phyloP scores from a whole-genome alignment of 1,284 basidiomycete genomes.

The Trametes pubescens region DNA sequence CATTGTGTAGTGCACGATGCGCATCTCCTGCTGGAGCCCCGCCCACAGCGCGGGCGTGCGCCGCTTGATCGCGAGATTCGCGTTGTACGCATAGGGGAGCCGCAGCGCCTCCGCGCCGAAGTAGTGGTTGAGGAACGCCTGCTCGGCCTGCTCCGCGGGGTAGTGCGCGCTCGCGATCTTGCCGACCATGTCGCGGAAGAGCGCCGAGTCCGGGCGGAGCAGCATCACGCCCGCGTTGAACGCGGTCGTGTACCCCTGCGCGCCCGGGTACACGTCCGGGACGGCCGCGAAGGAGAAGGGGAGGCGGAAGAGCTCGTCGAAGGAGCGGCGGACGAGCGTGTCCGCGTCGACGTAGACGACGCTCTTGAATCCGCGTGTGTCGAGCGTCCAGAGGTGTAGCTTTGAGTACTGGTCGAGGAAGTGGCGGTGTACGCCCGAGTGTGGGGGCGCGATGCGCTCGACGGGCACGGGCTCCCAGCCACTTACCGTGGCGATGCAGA shows the following conservation, averaged over 20 bases:
- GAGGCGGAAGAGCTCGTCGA: constrained; percentile 55
- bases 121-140: constrained; percentile 55
- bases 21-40: constrained; percentile 44
- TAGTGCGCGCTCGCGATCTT: constrained; percentile 47
- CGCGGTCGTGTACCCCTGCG: constrained; percentile 45
- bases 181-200: constrained; percentile 47
- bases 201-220: constrained; percentile 43
- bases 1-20: constrained; percentile 53
- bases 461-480: constrained; percentile 52
- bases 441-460: constrained; percentile 49
- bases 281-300: constrained; percentile 54
- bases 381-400: constrained; percentile 52
- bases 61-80: constrained; percentile 53
- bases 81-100: constrained; percentile 55
- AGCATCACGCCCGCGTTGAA: constrained; percentile 56
- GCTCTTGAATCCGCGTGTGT: constrained; percentile 43
- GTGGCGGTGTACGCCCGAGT: constrained; percentile 45
- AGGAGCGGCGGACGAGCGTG: constrained; percentile 50
- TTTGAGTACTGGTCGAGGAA: constrained; percentile 57
- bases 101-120: constrained; percentile 48
- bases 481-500: constrained; percentile 49
- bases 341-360: constrained; percentile 54
- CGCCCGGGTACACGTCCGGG: constrained; percentile 49
- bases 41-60: constrained; percentile 48
- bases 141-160: constrained; percentile 49